These are phyloP conservation scores for Fragaria nilgerrensis DNA, from an alignment of 306 rosid genomes.

Conservation along the genomic window DNA sequence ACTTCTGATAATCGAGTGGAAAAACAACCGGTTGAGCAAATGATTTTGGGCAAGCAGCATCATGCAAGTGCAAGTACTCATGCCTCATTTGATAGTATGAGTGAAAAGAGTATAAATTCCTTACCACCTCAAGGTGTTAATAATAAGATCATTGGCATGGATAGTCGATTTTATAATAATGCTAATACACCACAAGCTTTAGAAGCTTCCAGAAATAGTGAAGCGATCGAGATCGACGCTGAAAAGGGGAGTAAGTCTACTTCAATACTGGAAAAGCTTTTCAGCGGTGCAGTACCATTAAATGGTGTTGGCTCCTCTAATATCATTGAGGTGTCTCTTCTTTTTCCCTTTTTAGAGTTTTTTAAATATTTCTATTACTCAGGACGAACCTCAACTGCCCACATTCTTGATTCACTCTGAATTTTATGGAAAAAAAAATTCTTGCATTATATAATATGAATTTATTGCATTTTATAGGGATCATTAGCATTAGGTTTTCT, in stretches of 20 bases:
- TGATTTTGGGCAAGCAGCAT: constrained; percentile 40
- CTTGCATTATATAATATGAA: neutral
- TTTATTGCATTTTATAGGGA: neutral
- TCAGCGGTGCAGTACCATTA: constrained; percentile 49
- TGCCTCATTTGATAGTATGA: constrained; percentile 39
- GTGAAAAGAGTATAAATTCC: constrained; percentile 39
- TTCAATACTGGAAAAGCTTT: constrained; percentile 73
- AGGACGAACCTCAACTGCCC: neutral
- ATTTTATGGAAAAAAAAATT: neutral
- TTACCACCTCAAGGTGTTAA: constrained; percentile 44
- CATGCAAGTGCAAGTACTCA: constrained; percentile 39
- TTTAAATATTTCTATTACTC: neutral
- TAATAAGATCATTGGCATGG: constrained; percentile 38
- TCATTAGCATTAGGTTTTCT: neutral
- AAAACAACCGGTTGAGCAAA: constrained; percentile 40
- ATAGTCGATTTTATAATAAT: constrained; percentile 38
- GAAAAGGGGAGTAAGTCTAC: constrained; percentile 51
- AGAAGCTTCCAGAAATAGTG: constrained; percentile 56
- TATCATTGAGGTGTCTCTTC: constrained; percentile 51
- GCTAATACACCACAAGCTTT: constrained; percentile 47
- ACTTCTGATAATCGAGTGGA: constrained; percentile 45
- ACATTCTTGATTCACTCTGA: neutral
- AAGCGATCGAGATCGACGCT: constrained; percentile 42
- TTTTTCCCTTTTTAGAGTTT: neutral
- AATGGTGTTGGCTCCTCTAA: constrained; percentile 45